Evolutionary conservation across 1,139 yeast genomes (phyloP).

Genomic region (Scheffersomyces stambukii): DNA sequence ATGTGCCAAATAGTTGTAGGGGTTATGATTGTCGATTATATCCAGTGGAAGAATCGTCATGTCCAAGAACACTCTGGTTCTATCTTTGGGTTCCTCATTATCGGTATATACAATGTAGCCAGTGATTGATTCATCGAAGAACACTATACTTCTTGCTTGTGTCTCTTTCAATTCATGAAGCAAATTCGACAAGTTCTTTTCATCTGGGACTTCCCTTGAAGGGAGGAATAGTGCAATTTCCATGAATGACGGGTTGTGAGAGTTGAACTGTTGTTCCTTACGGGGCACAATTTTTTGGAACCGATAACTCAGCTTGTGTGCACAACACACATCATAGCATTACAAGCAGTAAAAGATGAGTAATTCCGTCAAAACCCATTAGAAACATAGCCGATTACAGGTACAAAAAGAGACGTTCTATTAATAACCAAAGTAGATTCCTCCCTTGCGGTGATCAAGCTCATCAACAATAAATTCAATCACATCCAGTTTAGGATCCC

Average conservation of each 20-base stretch:
- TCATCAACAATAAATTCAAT: conserved; percentile 42
- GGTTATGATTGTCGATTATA: conserved; percentile 10
- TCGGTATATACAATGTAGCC: conserved; percentile 28
- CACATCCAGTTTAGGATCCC: conserved; percentile 76
- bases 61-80: conserved; percentile 17
- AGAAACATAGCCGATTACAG: too few species aligned
- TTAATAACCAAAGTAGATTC: conserved; percentile 41
- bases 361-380: too few species aligned
- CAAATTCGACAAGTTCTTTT: too few species aligned
- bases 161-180: not conserved
- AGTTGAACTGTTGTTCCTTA: too few species aligned
- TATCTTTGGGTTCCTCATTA: conserved; percentile 9
- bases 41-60: conserved; percentile 27
- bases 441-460: conserved; percentile 40
- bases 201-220: too few species aligned
- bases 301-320: too few species aligned
- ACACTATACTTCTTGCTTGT: conserved; percentile 12
- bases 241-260: too few species aligned
- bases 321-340: too few species aligned
- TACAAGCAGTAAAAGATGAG: too few species aligned
- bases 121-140: conserved; percentile 36
- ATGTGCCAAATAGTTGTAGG: conserved; percentile 1
- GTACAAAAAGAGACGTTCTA: too few species aligned
- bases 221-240: too few species aligned
- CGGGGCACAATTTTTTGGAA: too few species aligned